These are phyloP conservation scores for Paramecium bursaria DNA, from an alignment of 73 alveolate species.

Conservation along the genomic window DNA sequence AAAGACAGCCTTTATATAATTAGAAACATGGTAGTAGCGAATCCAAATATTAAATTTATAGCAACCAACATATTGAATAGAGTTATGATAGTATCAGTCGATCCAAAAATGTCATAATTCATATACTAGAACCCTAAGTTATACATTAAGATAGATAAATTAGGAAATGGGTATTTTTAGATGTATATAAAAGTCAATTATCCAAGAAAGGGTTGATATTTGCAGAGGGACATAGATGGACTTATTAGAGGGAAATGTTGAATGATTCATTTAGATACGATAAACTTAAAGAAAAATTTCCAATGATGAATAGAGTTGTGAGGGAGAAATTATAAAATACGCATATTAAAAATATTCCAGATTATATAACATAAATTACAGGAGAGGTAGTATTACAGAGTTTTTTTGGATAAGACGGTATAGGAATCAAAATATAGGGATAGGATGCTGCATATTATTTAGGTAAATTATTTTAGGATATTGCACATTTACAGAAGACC, in stretches of 20 bases:
- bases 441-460: neutral
- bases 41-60: neutral
- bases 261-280: neutral
- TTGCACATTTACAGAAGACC: neutral
- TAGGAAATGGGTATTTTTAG: no score
- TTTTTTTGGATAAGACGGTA: neutral
- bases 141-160: neutral
- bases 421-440: slow-evolving; percentile 1
- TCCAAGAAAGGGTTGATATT: neutral
- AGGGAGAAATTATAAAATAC: neutral
- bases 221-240: neutral
- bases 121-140: neutral
- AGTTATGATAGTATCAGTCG: no score
- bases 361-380: neutral
- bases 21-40: neutral
- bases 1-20: neutral
- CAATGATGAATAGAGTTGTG: neutral
- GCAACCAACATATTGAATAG: neutral
- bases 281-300: neutral
- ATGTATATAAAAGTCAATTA: no score
- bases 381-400: neutral
- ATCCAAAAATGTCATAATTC: neutral
- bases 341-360: neutral
- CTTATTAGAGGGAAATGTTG: neutral
- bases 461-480: neutral